Evolutionary conservation across 495 filamentous ascomycete species (phyloP), one percentile per base, ranked within the genome.

Genomic region (Saxophila tyrrhenica): DNA sequence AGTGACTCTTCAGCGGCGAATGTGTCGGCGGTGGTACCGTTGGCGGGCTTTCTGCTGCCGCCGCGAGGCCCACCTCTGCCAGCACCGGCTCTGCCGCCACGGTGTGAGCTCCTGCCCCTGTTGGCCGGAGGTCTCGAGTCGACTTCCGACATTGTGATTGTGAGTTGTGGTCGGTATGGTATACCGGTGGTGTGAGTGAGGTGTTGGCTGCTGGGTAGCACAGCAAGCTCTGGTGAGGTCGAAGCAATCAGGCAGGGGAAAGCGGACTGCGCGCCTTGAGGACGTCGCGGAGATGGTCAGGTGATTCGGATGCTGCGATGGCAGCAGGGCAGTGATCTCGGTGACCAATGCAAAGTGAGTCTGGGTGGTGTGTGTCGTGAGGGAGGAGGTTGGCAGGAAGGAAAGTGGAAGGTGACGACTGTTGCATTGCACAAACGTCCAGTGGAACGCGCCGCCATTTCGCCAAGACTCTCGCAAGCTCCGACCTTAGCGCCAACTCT

Each of bases 101-200:
- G 81, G 70, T 78, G 70, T 62, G 86, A 82, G 72, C 83, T 83
- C 75, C 88, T 83, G 69, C 88, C 88, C 67, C 89, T 86, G 61
- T 79, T 75, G 62, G 82, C 82, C 68, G 80, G 71, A 52, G 82
- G 77, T 75, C 92, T 79, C 69, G 84, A 76, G 75, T 89, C 83
- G 72, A 87, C 82, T 79, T 96, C 92, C 76, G 92, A 94, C 91
- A 98, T 95, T 67, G 69, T 74, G 64, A 62, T 50, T 58, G 44
- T 60, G 51, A 54, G 50, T 61, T 57, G 8, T 45, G 46, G 50
- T 24, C n/a, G 52, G 38, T n/a, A 11, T 21, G 50, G 29, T 39
- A n/a, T 16, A n/a, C 38, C 49, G 20, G 39, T 22, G 41, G 39
- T 39, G 13, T 29, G 19, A 50, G 48, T 39, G 38, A 41, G 16